Evolutionary conservation across 305 asterid genomes (phyloP).

Genomic region (Rubia balearica): DNA sequence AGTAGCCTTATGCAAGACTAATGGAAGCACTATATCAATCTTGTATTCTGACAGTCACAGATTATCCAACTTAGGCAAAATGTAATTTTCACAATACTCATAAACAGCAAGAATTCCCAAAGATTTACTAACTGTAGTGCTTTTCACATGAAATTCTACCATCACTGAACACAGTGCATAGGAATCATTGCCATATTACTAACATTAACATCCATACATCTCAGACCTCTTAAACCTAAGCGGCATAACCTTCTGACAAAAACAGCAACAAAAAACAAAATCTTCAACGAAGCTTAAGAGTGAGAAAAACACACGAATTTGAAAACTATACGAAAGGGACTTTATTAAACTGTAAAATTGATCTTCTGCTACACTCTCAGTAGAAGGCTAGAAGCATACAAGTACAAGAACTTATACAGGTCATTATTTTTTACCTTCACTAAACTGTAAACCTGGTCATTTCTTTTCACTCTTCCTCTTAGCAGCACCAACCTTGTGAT

Average conservation of each 20-base stretch:
- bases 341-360: background rate
- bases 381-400: background rate
- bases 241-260: background rate
- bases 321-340: background rate
- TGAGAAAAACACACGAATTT: background rate
- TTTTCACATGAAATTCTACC: background rate
- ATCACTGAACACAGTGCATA: background rate
- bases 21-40: background rate
- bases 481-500: constrained; percentile 12
- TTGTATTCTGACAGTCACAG: background rate
- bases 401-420: background rate
- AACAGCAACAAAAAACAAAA: background rate
- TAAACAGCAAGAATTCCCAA: background rate
- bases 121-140: background rate
- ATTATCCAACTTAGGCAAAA: background rate
- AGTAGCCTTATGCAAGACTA: too few species aligned
- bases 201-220: background rate
- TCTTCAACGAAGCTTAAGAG: background rate
- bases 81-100: background rate
- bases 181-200: background rate
- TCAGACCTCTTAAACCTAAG: background rate
- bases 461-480: constrained; percentile 37
- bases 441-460: background rate
- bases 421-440: background rate
- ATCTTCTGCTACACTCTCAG: background rate